A percentile compares a stretch with the other conserved stretches of the same genome.
Conservation (phyloP, 2,329 filamentous ascomycete genomes). For the Xylariales sp. region DNA sequence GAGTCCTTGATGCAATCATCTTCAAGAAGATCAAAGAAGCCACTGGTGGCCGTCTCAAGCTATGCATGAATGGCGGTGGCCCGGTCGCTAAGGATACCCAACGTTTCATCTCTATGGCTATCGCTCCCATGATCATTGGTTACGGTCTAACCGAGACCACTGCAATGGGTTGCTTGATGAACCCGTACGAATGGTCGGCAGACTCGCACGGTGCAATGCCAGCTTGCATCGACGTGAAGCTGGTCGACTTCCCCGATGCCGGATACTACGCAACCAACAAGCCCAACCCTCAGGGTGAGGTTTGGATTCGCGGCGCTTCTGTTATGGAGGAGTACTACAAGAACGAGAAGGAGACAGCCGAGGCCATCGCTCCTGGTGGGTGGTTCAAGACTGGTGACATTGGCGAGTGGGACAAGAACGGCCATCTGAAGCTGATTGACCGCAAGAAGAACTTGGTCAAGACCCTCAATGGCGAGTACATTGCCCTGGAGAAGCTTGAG, state of each 20-base stretch:
- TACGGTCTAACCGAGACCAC: slow-evolving; percentile 85
- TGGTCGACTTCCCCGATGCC: slow-evolving; percentile 80
- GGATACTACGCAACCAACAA: slow-evolving; percentile 74
- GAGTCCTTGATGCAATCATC: slow-evolving; percentile 70
- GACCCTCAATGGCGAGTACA: slow-evolving; percentile 78
- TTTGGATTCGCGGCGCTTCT: slow-evolving; percentile 76
- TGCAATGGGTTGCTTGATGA: slow-evolving; percentile 71
- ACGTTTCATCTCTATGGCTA: slow-evolving; percentile 81
- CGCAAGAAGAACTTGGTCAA: slow-evolving; percentile 89
- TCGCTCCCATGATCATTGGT: slow-evolving; percentile 84
- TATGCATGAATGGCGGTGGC: slow-evolving; percentile 83
- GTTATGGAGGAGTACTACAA: slow-evolving; percentile 73
- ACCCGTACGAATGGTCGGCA: slow-evolving; percentile 74
- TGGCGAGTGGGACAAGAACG: slow-evolving; percentile 69
- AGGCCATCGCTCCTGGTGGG: slow-evolving; percentile 64
- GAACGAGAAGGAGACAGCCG: slow-evolving; percentile 71
- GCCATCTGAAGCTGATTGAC: slow-evolving; percentile 74
- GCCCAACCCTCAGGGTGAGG: slow-evolving; percentile 75
- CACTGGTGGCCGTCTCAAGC: slow-evolving; percentile 74
- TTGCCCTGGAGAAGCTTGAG: slow-evolving; percentile 70
- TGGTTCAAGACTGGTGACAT: slow-evolving; percentile 91
- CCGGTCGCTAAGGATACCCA: slow-evolving; percentile 82
- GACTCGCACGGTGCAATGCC: slow-evolving; percentile 70
- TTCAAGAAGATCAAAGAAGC: slow-evolving; percentile 93
- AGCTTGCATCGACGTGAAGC: slow-evolving; percentile 72